These are phyloP conservation scores for Collybiopsis confluens DNA, from an alignment of 768 basidiomycete species.

Conservation along the genomic window DNA sequence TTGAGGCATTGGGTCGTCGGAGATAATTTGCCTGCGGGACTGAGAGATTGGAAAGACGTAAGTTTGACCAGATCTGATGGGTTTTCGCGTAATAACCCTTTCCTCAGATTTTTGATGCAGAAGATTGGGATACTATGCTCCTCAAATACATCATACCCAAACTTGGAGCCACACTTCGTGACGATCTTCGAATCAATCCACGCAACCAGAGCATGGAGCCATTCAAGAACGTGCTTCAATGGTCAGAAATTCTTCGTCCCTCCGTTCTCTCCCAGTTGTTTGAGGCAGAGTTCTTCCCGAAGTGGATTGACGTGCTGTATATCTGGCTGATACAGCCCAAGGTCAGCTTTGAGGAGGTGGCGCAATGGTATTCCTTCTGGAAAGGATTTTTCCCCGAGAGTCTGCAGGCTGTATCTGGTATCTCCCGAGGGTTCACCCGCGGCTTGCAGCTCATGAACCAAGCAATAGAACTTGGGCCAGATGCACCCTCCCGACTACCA, in stretches of 20 bases:
- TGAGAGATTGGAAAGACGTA: constrained; percentile 80
- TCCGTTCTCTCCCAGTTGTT: constrained; percentile 81
- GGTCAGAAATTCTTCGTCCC: constrained; percentile 69
- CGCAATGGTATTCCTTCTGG: constrained; percentile 92
- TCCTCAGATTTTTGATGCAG: constrained; percentile 62
- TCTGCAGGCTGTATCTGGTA: constrained; percentile 59
- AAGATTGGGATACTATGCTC: constrained; percentile 89
- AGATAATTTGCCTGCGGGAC: constrained; percentile 73
- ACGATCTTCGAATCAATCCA: constrained; percentile 88
- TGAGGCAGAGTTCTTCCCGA: constrained; percentile 92
- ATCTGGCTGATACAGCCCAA: constrained; percentile 90
- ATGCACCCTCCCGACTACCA: constrained; percentile 62
- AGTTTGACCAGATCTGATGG: constrained; percentile 19
- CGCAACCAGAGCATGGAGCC: constrained; percentile 85
- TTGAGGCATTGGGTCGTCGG: constrained; percentile 70
- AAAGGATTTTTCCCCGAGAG: constrained; percentile 71
- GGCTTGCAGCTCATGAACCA: constrained; percentile 94
- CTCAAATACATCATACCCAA: constrained; percentile 92
- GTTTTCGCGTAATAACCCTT: not conserved
- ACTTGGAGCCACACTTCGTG: constrained; percentile 75
- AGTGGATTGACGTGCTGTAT: constrained; percentile 90
- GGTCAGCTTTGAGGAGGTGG: constrained; percentile 88
- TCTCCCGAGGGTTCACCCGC: constrained; percentile 78
- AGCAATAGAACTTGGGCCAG: constrained; percentile 81
- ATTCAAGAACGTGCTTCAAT: constrained; percentile 69